Percentiles rank a stretch among this genome's conserved stretches.
Evolutionary conservation across 2,329 filamentous ascomycete species (phyloP).

Genomic region (Dactylella cylindrospora): DNA sequence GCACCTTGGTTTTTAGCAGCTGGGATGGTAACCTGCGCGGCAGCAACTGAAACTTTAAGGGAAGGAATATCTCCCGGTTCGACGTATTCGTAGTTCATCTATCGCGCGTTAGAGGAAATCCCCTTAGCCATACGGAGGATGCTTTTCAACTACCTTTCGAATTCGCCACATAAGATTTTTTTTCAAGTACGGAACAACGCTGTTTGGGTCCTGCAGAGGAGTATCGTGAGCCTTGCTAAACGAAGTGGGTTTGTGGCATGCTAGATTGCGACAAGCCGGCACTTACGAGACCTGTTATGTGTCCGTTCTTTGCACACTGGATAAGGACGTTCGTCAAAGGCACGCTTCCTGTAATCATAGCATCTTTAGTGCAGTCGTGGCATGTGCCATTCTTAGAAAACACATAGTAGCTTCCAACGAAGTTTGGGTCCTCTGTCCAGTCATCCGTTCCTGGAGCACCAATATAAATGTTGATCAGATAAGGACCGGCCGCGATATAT

Average conservation of each 20-base stretch:
- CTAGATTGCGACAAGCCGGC: neutral
- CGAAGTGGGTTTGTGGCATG: too few relatives aligned
- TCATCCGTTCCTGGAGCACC: slow-evolving; percentile 11
- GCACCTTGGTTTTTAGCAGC: neutral
- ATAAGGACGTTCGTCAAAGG: slow-evolving; percentile 27
- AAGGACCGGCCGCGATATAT: slow-evolving; percentile 11
- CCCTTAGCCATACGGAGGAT: neutral
- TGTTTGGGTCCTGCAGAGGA: slow-evolving; percentile 23
- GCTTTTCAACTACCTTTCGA: slow-evolving; percentile 10
- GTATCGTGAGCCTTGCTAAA: neutral
- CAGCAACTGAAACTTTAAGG: slow-evolving; percentile 30
- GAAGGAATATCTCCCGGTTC: slow-evolving; percentile 16
- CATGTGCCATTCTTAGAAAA: slow-evolving; percentile 36
- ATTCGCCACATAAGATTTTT: slow-evolving; percentile 21
- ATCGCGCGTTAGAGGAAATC: neutral
- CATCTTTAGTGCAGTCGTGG: slow-evolving; percentile 8
- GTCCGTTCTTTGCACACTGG: slow-evolving; percentile 10
- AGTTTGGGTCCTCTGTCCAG: slow-evolving; percentile 32
- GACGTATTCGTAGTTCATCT: slow-evolving; percentile 11
- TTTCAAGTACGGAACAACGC: slow-evolving; percentile 28
- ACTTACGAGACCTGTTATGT: slow-evolving; percentile 25
- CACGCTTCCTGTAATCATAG: slow-evolving; percentile 26
- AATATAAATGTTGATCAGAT: slow-evolving; percentile 32
- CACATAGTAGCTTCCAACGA: slow-evolving; percentile 34
- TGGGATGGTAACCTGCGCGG: slow-evolving; percentile 34